Evolutionary conservation across 2,329 filamentous ascomycete species (phyloP), one percentile per base, ranked within the genome.

Genomic region (Pezicula neosporulosa): DNA sequence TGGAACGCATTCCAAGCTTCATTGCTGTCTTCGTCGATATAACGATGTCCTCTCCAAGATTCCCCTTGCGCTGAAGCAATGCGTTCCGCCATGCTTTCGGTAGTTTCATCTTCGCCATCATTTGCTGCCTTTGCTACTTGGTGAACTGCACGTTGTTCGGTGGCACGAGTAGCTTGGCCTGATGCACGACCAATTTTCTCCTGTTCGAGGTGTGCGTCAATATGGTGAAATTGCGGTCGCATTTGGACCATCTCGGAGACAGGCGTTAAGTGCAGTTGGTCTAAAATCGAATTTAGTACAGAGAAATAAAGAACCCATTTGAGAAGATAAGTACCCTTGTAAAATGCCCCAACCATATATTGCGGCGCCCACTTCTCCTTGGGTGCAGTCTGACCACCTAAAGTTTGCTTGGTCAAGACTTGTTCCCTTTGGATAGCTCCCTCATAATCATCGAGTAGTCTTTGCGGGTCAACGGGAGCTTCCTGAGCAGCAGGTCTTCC

Each of bases 301-400:
- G 6, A 6, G 27, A 24, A 16, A 16, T n/a, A 15, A 27, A 46
- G 6, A 9, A 21, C 24, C 13, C 15, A 19, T 27, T 43, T 9
- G 9, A 9, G 13, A n/a, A 24, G 15, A 4, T n/a, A 18, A 76
- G 83, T 70, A 93, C 90, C 82, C 47, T 86, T 86, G 66, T 87
- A 82, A 67, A 97, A 97, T n/a, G 91, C 87, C 27, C 90, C 94
- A 46, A 97, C 79, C 85, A 97, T 95, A 72, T 96, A 96, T 58
- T 90, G 56, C 33, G 66, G 65, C 33, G 58, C 62, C 5, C 57
- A 86, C 19, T 87, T 86, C 57, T 86, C 81, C 57, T 85, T 83
- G 3, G 83, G 75, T 38, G 83, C 79, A 12, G 85, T 85, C 67
- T 93, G 86, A 0, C 94, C 94, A 43, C 91, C 92, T 19, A 96